Evolutionary conservation across 1,139 yeast species (phyloP).

Genomic region (Candida frijolesensis): DNA sequence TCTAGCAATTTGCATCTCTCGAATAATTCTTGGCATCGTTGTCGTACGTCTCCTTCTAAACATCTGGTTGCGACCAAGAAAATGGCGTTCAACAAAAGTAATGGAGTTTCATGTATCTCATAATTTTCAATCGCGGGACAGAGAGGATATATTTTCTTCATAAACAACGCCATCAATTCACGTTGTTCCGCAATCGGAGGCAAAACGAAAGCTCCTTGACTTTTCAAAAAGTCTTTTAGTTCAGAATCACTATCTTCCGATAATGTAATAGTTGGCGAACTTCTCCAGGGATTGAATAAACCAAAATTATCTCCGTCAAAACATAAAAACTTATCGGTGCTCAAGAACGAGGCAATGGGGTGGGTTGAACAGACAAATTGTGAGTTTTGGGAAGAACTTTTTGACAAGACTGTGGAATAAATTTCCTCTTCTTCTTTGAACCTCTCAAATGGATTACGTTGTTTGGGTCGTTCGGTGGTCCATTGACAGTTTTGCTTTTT

Average conservation of each 20-base stretch:
- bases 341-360: constrained; percentile 29
- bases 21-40: constrained; percentile 22
- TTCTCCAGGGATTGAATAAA: constrained; percentile 31
- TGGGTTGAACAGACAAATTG: constrained; percentile 32
- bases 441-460: constrained; percentile 1
- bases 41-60: constrained; percentile 18
- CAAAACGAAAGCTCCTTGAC: constrained; percentile 23
- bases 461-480: neutral
- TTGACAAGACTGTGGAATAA: constrained; percentile 8
- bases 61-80: constrained; percentile 24
- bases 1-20: constrained; percentile 26
- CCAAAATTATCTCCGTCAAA: constrained; percentile 30
- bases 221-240: constrained; percentile 19
- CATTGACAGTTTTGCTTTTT: constrained; percentile 3
- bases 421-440: constrained; percentile 8
- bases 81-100: constrained; percentile 27
- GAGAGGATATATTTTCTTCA: constrained; percentile 26
- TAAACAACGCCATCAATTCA: constrained; percentile 20
- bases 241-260: constrained; percentile 18
- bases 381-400: constrained; percentile 14
- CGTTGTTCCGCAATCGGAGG: constrained; percentile 23
- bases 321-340: constrained; percentile 29
- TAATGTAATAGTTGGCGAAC: constrained; percentile 14
- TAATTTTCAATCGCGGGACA: constrained; percentile 27
- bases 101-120: constrained; percentile 18